Evolutionary conservation across 495 filamentous ascomycete genomes (phyloP), one percentile per base, ranked within the genome.

Genomic region (Terfezia boudieri): DNA sequence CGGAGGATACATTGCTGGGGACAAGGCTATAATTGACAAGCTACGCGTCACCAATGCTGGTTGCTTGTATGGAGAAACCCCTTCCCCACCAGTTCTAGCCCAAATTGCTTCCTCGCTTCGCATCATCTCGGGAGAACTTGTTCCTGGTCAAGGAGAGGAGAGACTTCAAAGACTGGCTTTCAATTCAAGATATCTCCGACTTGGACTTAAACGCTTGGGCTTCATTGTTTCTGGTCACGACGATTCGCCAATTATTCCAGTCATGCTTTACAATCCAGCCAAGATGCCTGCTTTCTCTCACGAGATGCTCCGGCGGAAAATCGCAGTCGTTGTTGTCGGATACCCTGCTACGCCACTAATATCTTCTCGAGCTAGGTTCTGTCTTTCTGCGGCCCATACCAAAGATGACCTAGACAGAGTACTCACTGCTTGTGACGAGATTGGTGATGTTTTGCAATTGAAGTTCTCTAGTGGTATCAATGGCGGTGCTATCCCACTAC

Each of bases 211-310:
- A 73, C 83, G 90, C 60, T 81, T 98, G 62, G 90, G 90, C 53
- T 88, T 86, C 73, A 98, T 98, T 66, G 80, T 94, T 53, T 92
- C 86, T 63, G 90, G 90, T 55, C 86, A 95, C 66, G 90, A 98
- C 68, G 90, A 98, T 69, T 94, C 86, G 14, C 90, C 90, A 54
- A 96, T 98, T 67, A 86, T 98, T 58, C 90, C 90, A 51, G 58
- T 96, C 61, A 71, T 94, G 54, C 77, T 98, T 36, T 98, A 94
- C 72, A 86, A 94, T 70, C 92, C 90, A 9, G 90, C 82, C 55
- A 98, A 98, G 69, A 93, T 98, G 71, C 84, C 90, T 8, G 90
- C 90, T 36, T 98, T 98, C 69, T 93, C 86, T 37, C 90, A 93
- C 66, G 89, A 96, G 68, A 96, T 98, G 90, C 76, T 96, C 36